Evolutionary conservation across 441 rosid species (phyloP).

Genomic region (Gossypium trilobum): DNA sequence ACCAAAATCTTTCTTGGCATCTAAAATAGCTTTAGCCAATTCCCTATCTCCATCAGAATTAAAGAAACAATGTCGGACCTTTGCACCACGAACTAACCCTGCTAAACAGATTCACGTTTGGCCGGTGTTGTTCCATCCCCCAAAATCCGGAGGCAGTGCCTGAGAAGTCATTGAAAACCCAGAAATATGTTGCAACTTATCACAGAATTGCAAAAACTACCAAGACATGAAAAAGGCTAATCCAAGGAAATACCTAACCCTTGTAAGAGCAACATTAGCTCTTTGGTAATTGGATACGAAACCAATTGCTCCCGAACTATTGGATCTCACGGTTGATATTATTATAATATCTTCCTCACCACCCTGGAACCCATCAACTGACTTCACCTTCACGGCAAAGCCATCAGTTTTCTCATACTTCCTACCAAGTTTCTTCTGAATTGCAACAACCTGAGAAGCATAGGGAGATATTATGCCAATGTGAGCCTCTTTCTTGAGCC

Average conservation of each 20-base stretch:
- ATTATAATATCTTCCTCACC: constrained; percentile 43
- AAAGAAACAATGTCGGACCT: constrained; percentile 37
- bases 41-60: constrained; percentile 31
- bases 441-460: constrained; percentile 30
- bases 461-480: constrained; percentile 44
- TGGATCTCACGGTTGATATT: constrained; percentile 41
- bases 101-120: constrained; percentile 29
- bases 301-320: constrained; percentile 21
- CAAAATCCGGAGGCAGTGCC: constrained; percentile 33
- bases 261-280: constrained; percentile 38
- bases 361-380: constrained; percentile 48
- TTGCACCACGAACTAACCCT: constrained; percentile 28
- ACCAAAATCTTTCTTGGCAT: constrained; percentile 27
- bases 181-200: not conserved
- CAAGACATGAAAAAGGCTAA: not conserved
- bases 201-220: not conserved
- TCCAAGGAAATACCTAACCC: constrained; percentile 28
- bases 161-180: constrained; percentile 5
- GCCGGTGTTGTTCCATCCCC: constrained; percentile 30
- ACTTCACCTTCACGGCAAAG: constrained; percentile 27
- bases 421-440: constrained; percentile 26
- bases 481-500: constrained; percentile 12
- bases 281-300: constrained; percentile 27
- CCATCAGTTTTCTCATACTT: constrained; percentile 19
- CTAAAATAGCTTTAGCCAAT: constrained; percentile 27